These are phyloP conservation scores for Colletotrichum chlorophyti DNA, from an alignment of 2,329 filamentous ascomycete genomes.

Conservation along the genomic window DNA sequence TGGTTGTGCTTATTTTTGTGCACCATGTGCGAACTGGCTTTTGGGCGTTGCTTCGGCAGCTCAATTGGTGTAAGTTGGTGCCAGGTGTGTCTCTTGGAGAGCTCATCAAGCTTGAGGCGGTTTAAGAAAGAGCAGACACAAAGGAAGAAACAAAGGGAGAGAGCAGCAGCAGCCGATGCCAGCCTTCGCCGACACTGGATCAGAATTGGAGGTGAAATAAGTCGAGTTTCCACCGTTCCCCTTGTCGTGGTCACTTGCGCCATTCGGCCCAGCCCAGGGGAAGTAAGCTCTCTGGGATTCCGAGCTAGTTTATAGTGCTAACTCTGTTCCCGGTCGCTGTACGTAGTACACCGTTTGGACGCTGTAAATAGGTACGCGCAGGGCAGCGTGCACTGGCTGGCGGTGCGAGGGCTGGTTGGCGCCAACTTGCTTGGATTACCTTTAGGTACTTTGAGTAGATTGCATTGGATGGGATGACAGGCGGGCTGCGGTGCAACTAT, in stretches of 20 bases:
- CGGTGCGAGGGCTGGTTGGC: background rate
- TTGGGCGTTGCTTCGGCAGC: background rate
- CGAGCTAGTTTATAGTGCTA: background rate
- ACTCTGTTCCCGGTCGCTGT: background rate
- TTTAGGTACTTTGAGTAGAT: background rate
- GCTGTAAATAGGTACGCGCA: too few relatives aligned
- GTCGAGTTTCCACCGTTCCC: constrained; percentile 2
- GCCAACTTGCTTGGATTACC: background rate
- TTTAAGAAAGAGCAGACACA: background rate
- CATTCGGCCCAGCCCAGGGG: too few relatives aligned
- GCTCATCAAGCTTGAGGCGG: constrained; percentile 9
- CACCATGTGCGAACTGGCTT: too few relatives aligned
- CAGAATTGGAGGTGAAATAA: constrained; percentile 6
- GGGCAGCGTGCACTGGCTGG: background rate
- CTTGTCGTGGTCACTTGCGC: background rate
- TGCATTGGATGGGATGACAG: constrained; percentile 6
- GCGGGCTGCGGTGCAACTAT: constrained; percentile 12
- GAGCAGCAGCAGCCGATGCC: background rate
- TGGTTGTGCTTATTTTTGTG: too few relatives aligned
- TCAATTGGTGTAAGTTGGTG: background rate
- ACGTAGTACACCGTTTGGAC: background rate
- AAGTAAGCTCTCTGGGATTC: background rate
- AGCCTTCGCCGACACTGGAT: background rate
- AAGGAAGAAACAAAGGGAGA: too few relatives aligned
- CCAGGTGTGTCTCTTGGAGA: background rate